Base-by-base conservation (phyloP, 208 protist genomes). In the Trypanosoma cruzi region DNA sequence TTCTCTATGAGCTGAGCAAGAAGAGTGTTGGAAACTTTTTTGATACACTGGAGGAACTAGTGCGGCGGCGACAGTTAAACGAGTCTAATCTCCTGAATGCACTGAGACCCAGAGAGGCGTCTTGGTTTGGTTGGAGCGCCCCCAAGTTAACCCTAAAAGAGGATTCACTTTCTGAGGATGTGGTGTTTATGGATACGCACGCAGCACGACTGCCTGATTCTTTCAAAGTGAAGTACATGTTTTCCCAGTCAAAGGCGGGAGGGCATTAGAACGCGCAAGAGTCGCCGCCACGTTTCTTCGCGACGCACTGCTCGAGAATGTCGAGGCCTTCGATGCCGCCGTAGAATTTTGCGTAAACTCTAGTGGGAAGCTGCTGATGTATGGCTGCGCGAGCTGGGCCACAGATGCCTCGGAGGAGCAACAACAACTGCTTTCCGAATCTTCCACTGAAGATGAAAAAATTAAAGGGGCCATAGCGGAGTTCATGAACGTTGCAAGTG, bases 1-100 rank as follows among this genome's bases (percentile, higher is more conserved):
- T 87, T 62, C 46, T 87, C 14, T 87, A 74, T 57, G 82, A 87
- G 55, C 4, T 36, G 1, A 52, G 82, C 34, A 64, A 79, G 14
- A 78, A 63, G 24, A 46, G 62, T 37, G 69, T 73, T 26, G 4
- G 44, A 4, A 61, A 62, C 16, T 82, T 79, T 34, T 81, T 87
- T 63, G 44, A 37, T 4, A 28, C 59, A 5, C 28, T 84, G 13
- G 71, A 80, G n/a, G 69, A 69, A 37, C 52, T 66, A 31, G 34
- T 81, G 52, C 81, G 68, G 34, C 62, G 36, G 18, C 55, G 73
- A 13, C 63, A 70, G 16, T 20, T 20, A 29, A 55, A 53, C 26
- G 78, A 83, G 54, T 56, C 34, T 11, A 73, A 60, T 18, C 46
- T 74, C 16, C 32, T 81, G 1, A 60, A 58, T 26, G 24, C 74